phyloP scores from a whole-genome alignment of 2,329 filamentous ascomycete genomes.

The Microsporum canis region DNA sequence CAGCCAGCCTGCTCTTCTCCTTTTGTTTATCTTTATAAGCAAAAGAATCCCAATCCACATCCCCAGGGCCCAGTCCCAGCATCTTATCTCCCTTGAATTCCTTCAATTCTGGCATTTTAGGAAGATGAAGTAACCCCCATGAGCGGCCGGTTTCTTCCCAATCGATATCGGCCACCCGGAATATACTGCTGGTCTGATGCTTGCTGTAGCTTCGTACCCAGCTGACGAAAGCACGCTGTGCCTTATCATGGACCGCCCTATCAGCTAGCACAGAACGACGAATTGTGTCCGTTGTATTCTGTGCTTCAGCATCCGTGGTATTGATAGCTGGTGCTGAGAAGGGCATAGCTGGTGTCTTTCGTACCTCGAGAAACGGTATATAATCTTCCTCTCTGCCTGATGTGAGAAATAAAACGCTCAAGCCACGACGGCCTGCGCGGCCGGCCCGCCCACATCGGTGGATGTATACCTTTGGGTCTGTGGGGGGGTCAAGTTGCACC shows the following conservation, averaged over 20 bases:
- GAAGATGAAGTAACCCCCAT: constrained; percentile 78
- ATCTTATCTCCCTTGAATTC: constrained; percentile 58
- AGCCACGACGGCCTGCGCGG: constrained; percentile 55
- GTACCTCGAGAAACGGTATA: constrained; percentile 70
- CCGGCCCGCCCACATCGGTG: constrained; percentile 55
- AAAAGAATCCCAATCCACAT: constrained; percentile 55
- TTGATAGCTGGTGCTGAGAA: constrained; percentile 48
- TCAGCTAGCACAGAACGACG: constrained; percentile 47
- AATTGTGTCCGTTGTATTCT: constrained; percentile 47
- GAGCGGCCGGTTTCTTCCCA: constrained; percentile 71
- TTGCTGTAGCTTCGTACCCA: constrained; percentile 88
- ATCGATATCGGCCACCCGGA: constrained; percentile 67
- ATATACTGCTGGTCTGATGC: constrained; percentile 84
- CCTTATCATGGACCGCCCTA: constrained; percentile 69
- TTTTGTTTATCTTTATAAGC: constrained; percentile 61
- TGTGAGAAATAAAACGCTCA: constrained; percentile 76
- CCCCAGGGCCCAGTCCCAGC: constrained; percentile 41
- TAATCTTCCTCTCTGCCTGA: constrained; percentile 84
- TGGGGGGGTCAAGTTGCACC: constrained; percentile 73
- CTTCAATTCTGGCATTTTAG: constrained; percentile 85
- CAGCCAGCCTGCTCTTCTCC: constrained; percentile 53
- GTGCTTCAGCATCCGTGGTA: constrained; percentile 52
- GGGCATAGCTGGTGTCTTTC: constrained; percentile 68
- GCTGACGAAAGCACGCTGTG: constrained; percentile 81
- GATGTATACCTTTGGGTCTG: constrained; percentile 75